Base-by-base conservation (phyloP, 441 rosid species). In the Euphorbia celastroides region DNA sequence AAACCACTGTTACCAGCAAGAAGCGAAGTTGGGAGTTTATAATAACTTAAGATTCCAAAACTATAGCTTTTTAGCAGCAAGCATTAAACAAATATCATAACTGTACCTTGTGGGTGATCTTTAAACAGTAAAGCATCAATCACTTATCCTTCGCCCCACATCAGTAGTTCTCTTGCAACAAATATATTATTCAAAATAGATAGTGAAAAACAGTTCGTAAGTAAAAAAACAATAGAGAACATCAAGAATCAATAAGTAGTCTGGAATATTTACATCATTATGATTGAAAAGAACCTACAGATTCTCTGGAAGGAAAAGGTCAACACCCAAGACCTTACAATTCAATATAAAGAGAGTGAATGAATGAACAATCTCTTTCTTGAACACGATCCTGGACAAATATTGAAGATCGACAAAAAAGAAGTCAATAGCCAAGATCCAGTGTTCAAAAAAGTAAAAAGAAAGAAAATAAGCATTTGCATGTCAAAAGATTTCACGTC, bases 101-200 rank as follows among this genome's bases (percentile, higher is more conserved):
- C n/a, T 20, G 65, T 74, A 77, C 70, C 77, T 74, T 42, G n/a
- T 31, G 42, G 5, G 60, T 22, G 54, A 50, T 42, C 42, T 14
- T 34, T 12, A 3, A 46, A 64, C 46, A 26, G 27, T 66, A 50
- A 51, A 55, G 60, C 56, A 44, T 55, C 62, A 42, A 31, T 30
- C 30, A 55, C 60, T 23, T n/a, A 19, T 32, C 70, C 34, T 14
- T 31, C 34, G 52, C 34, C 72, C 57, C 61, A 59, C 54, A 63
- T 54, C 75, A 72, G 66, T 55, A 17, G 54, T 26, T 26, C 73
- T 70, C 82, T 75, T 65, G 75, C 79, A 75, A 72, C 60, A 61
- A 75, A 75, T 17, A 66, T 25, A 46, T 54, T 50, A 70, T 72
- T 56, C 59, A 75, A 48, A 62, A 44, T 66, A 62, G 52, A 52